Evolutionary conservation across 345 rosid genomes (phyloP), one percentile per base, ranked within the genome.

Genomic region (Pistacia integerrima): DNA sequence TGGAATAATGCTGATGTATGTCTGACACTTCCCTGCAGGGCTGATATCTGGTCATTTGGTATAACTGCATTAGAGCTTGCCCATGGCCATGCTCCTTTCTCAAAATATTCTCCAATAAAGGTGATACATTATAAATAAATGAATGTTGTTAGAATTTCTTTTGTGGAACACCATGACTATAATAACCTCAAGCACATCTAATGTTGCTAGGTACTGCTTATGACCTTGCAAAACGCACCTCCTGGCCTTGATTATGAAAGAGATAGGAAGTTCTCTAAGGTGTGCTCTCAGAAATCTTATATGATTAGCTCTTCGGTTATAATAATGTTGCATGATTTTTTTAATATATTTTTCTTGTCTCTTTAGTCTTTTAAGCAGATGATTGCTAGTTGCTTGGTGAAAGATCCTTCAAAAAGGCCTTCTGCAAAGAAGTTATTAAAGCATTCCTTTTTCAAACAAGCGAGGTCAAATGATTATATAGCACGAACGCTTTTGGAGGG

Each of bases 71-170:
- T 96, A 74, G 99, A 96, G 89, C 97, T 96, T 80, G 98, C 99
- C 49, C 99, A 93, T 85, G 98, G 98, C n/a, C 98, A 94, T 82
- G 98, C 98, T 74, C 98, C 98, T 65, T 94, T 94, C 83, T 94
- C 98, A n/a, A 94, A 94, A 76, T 93, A 91, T 87, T 97, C 99
- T 75, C 99, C 99, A 52, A 91, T 96, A 97, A 96, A 96, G 99
- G 99, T 96, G 70, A 41, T 70, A 48, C 82, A 62, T 56, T 57
- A 56, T 81, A 17, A 68, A 41, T 56, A 3, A 63, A 17, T 73
- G 13, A 64, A 22, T 38, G 55, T 57, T 69, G 61, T 38, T 79
- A 11, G 51, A 44, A 77, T 57, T 33, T 35, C 48, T 44, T 49
- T 67, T 67, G 33, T 71, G 59, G 44, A 70, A 36, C 72, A 28